Percentiles rank a stretch among this genome's conserved stretches.
These are phyloP conservation scores for Rhodotorula diobovata DNA, from an alignment of 768 basidiomycete genomes.

Conservation along the genomic window DNA sequence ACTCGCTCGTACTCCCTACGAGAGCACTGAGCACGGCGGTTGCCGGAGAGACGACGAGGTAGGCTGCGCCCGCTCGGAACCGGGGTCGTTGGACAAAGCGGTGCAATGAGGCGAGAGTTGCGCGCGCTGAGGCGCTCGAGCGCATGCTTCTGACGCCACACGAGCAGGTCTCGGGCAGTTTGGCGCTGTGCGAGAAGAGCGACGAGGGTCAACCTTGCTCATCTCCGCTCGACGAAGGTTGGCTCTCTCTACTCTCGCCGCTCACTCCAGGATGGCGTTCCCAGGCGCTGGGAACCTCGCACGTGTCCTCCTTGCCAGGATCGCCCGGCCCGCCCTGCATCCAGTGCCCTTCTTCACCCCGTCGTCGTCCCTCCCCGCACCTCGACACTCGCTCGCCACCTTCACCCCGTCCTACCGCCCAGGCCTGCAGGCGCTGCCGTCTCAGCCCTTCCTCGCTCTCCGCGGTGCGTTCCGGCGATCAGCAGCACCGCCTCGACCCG, in stretches of 20 bases:
- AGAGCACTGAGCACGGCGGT: background rate
- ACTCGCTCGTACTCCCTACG: conserved; percentile 11
- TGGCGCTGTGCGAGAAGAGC: background rate
- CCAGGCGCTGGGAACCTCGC: too few relatives aligned
- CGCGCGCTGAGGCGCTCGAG: background rate
- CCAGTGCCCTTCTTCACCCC: background rate
- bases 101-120: background rate
- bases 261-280: background rate
- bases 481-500: background rate
- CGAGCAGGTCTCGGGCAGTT: background rate
- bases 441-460: background rate
- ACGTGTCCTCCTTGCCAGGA: background rate
- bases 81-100: fast-evolving
- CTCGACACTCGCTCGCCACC: background rate
- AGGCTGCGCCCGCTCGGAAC: background rate
- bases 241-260: background rate
- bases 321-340: background rate
- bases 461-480: background rate
- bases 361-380: background rate
- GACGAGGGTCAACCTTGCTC: background rate
- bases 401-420: background rate
- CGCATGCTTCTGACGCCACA: fast-evolving
- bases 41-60: background rate
- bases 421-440: background rate
- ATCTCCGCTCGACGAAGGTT: background rate